Base-by-base conservation (phyloP, 1,284 basidiomycete species). In the Ustilago bromivora region DNA sequence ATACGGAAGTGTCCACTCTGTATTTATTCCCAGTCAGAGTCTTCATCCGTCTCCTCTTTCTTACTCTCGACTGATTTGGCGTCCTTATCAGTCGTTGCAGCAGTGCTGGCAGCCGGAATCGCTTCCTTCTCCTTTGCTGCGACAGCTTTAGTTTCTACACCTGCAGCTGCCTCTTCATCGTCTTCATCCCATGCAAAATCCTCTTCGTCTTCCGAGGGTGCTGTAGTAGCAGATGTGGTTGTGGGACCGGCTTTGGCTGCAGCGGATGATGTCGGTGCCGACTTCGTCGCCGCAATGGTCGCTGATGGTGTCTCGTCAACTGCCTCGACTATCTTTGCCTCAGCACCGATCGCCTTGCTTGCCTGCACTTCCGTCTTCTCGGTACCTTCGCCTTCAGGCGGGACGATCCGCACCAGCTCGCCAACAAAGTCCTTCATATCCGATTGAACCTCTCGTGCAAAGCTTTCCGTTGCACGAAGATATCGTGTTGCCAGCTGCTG, bases 131-230 rank as follows among this genome's bases (percentile, higher is more conserved):
- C 46, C 7, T 47, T 49, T 28, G 64, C 23, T 9, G 47, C 60
- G 17, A 56, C 43, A n/a, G 55, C 12, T n/a, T 19, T 47, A 40
- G 53, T 55, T 28, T 61, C 68, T 13, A 57, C 57, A 47, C 55
- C 36, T 11, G 64, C 64, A 9, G 71, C 74, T 5, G 71, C 76
- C 17, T 71, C 69, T 52, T 79, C 74, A 23, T 76, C 77, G 13
- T 80, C 80, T n/a, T 76, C 74, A 34, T 78, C 80, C 80, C 80
- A 82, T 11, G 71, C 80, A 61, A 82, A 82, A 43, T 78, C 78
- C 13, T 82, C 80, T 11, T 82, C 77, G 4, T 69, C 66, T 11
- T 74, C 70, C 11, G 35, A 17, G 17, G 59, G 10, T 9, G 40
- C 38, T 40, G 49, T 12, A 2, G 17, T 51, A 32, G 38, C 31